These are phyloP conservation scores for Glycyrrhiza uralensis DNA, from an alignment of 306 rosid genomes.

Conservation along the genomic window DNA sequence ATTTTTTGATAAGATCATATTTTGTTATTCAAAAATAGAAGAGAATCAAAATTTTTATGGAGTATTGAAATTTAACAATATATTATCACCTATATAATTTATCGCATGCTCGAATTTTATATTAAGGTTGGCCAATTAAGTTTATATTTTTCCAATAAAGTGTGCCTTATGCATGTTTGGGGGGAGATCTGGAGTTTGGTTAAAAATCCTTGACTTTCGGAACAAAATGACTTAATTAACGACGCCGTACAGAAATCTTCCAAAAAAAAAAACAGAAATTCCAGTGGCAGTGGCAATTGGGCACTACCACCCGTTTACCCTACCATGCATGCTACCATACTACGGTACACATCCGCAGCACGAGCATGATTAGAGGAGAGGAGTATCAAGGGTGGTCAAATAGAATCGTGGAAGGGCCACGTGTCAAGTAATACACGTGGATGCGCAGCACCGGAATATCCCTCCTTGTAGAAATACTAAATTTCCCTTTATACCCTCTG, in stretches of 20 bases:
- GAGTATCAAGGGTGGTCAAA: background rate
- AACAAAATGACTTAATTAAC: background rate
- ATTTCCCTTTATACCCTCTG: slow-evolving; percentile 34
- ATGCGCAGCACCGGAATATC: slow-evolving; percentile 30
- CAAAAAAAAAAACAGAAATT: background rate
- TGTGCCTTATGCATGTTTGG: background rate
- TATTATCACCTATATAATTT: too few species aligned
- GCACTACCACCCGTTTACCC: background rate
- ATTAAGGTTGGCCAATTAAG: background rate
- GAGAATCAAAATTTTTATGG: too few species aligned
- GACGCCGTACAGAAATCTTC: background rate
- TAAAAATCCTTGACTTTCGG: background rate
- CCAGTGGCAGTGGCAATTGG: background rate
- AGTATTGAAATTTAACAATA: too few species aligned
- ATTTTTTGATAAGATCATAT: too few species aligned
- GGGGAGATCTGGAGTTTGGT: background rate
- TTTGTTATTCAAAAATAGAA: too few species aligned
- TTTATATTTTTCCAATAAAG: background rate
- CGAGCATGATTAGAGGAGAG: background rate
- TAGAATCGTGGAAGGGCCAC: slow-evolving; percentile 14
- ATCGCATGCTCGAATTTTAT: background rate
- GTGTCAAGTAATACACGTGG: background rate
- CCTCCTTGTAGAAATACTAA: background rate
- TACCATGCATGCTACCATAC: background rate
- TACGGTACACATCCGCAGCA: background rate